phyloP scores from a whole-genome alignment of 2,329 filamentous ascomycete species.

The Trichoderma atroviride region DNA sequence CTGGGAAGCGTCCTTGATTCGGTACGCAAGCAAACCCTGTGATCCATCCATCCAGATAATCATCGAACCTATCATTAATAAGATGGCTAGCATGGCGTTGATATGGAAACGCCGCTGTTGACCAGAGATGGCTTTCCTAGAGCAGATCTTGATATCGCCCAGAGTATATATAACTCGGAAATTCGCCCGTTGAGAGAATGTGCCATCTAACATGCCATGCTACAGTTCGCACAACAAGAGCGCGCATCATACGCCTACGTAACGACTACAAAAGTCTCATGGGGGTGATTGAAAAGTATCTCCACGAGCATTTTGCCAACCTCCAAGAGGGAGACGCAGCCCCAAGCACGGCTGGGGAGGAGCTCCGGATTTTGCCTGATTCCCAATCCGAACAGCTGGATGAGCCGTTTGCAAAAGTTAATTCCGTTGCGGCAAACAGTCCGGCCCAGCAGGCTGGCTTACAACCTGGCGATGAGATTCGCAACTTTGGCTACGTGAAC shows the following conservation, averaged over 20 bases:
- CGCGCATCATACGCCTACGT: constrained; percentile 83
- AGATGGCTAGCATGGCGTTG: constrained; percentile 74
- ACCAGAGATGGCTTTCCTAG: constrained; percentile 91
- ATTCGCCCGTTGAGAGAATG: neutral
- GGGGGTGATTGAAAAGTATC: constrained; percentile 75
- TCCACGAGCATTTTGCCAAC: constrained; percentile 89
- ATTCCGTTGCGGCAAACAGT: constrained; percentile 74
- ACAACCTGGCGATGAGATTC: constrained; percentile 76
- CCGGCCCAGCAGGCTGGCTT: constrained; percentile 84
- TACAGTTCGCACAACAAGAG: constrained; percentile 88
- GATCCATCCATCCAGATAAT: neutral
- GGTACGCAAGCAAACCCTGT: constrained; percentile 53
- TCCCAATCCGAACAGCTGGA: constrained; percentile 35
- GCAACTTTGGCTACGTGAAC: constrained; percentile 83
- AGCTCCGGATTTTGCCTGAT: constrained; percentile 39
- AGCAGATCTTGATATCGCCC: constrained; percentile 90
- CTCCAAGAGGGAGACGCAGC: constrained; percentile 55
- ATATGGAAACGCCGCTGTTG: constrained; percentile 85
- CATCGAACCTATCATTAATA: neutral
- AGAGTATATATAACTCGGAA: constrained; percentile 66
- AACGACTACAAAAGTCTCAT: constrained; percentile 95
- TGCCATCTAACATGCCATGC: neutral
- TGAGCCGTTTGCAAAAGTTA: constrained; percentile 80
- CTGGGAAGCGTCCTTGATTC: constrained; percentile 86
- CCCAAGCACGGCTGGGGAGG: constrained; percentile 28